Evolutionary conservation across 2,329 filamentous ascomycete genomes (phyloP).

Genomic region (Ustilaginoidea virens): DNA sequence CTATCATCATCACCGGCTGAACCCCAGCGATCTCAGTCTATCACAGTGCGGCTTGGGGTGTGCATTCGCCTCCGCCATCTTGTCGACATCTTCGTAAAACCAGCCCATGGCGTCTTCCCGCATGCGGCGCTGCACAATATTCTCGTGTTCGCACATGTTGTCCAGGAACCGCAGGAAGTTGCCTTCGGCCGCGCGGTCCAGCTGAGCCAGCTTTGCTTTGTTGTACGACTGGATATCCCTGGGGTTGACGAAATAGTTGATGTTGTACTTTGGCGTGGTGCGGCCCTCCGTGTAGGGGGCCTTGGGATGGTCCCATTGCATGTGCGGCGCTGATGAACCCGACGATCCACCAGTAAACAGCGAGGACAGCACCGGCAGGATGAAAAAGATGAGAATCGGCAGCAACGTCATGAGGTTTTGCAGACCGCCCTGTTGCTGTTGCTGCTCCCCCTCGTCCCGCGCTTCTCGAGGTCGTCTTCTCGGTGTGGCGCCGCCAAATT

Average conservation of each 20-base stretch:
- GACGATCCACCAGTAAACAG: constrained; percentile 44
- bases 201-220: constrained; percentile 49
- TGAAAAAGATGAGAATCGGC: constrained; percentile 77
- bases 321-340: constrained; percentile 40
- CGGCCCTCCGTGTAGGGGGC: constrained; percentile 63
- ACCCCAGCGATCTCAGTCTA: constrained; percentile 28
- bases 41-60: constrained; percentile 37
- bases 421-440: constrained; percentile 34
- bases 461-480: constrained; percentile 58
- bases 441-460: constrained; percentile 34
- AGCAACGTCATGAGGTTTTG: constrained; percentile 59
- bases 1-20: constrained; percentile 10
- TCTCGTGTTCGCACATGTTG: constrained; percentile 61
- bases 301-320: constrained; percentile 59
- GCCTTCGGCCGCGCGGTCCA: constrained; percentile 67
- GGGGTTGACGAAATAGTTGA: constrained; percentile 79
- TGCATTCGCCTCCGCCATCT: constrained; percentile 53
- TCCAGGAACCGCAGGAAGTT: constrained; percentile 54
- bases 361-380: constrained; percentile 70
- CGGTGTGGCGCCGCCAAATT: constrained; percentile 73
- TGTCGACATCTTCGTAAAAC: constrained; percentile 69
- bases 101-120: constrained; percentile 72
- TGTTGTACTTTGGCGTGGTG: constrained; percentile 50
- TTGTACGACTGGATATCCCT: constrained; percentile 57
- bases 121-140: constrained; percentile 46